These are phyloP conservation scores for Grosmannia clavigera DNA, from an alignment of 2,329 filamentous ascomycete species.

Conservation along the genomic window DNA sequence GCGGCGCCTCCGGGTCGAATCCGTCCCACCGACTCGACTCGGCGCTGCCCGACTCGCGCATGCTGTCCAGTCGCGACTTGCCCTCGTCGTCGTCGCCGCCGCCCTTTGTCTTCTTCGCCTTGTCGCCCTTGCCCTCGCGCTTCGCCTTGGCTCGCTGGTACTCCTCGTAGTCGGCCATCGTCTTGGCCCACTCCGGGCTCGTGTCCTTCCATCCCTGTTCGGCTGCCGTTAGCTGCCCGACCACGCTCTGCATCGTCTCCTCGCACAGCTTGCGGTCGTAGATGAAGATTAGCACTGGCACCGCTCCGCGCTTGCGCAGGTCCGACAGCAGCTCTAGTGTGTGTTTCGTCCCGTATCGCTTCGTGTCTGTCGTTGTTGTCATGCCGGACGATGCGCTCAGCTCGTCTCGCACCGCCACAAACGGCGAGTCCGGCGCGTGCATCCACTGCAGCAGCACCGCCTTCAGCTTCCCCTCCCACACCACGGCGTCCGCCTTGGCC, in stretches of 20 bases:
- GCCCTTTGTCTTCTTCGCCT: constrained; percentile 20
- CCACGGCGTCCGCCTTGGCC: not conserved
- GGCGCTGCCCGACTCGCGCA: constrained; percentile 40
- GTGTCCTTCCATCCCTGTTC: constrained; percentile 45
- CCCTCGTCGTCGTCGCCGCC: constrained; percentile 28
- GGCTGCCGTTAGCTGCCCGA: constrained; percentile 37
- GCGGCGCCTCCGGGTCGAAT: constrained; percentile 54
- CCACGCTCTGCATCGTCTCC: constrained; percentile 36
- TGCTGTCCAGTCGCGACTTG: constrained; percentile 40
- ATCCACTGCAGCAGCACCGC: not conserved
- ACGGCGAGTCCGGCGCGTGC: not conserved
- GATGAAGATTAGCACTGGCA: constrained; percentile 68
- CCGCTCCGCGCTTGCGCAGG: constrained; percentile 46
- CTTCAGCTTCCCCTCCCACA: not conserved
- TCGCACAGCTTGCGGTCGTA: constrained; percentile 60
- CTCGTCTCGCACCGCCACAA: not conserved
- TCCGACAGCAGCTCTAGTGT: constrained; percentile 39
- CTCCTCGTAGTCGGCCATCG: constrained; percentile 35
- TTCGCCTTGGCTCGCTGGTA: constrained; percentile 36
- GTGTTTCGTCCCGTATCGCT: constrained; percentile 25
- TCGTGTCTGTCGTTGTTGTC: constrained; percentile 16
- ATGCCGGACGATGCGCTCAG: not conserved
- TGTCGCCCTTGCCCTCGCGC: constrained; percentile 4
- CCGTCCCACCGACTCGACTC: constrained; percentile 46
- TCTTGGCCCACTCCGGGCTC: constrained; percentile 47